A percentile compares a stretch with the other conserved stretches of the same genome.
phyloP scores from a whole-genome alignment of 1,284 basidiomycete species.

The Sporisorium iseilematis-ciliati region DNA sequence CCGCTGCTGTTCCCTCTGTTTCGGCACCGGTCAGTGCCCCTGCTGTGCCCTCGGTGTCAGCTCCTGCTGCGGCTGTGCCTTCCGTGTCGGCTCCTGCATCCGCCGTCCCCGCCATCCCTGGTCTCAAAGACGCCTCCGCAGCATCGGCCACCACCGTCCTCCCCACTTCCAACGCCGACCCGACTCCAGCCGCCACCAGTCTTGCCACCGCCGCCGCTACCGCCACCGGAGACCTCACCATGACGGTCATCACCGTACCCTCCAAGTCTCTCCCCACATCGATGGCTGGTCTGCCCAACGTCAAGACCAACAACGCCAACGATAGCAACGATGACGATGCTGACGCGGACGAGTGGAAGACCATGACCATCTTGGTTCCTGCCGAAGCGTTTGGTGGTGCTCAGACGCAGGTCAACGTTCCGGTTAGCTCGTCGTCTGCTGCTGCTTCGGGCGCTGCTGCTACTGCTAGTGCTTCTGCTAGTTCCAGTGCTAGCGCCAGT shows the following conservation, averaged over 20 bases:
- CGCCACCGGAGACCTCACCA: constrained; percentile 24
- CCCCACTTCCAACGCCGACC: constrained; percentile 18
- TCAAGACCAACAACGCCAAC: constrained; percentile 12
- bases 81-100: neutral
- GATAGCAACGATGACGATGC: constrained; percentile 12
- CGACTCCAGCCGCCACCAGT: neutral
- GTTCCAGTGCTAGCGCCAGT: neutral
- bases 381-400: constrained; percentile 37
- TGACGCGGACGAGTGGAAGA: constrained; percentile 30
- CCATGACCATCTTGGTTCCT: constrained; percentile 49
- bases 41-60: constrained; percentile 19
- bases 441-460: constrained; percentile 8
- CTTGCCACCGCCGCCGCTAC: neutral
- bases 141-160: constrained; percentile 23
- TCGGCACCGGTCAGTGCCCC: constrained; percentile 1
- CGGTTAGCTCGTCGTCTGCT: constrained; percentile 9
- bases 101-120: constrained; percentile 7
- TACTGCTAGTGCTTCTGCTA: constrained; percentile 11
- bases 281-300: constrained; percentile 14
- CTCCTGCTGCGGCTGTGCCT: constrained; percentile 7
- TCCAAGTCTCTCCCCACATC: constrained; percentile 29
- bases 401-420: constrained; percentile 15
- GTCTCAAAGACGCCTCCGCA: constrained; percentile 23
- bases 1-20: constrained; percentile 19
- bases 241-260: constrained; percentile 47